Percentiles rank a stretch among this genome's conserved stretches.
phyloP scores from a whole-genome alignment of 345 rosid genomes.

The Bruguiera gymnorhiza region DNA sequence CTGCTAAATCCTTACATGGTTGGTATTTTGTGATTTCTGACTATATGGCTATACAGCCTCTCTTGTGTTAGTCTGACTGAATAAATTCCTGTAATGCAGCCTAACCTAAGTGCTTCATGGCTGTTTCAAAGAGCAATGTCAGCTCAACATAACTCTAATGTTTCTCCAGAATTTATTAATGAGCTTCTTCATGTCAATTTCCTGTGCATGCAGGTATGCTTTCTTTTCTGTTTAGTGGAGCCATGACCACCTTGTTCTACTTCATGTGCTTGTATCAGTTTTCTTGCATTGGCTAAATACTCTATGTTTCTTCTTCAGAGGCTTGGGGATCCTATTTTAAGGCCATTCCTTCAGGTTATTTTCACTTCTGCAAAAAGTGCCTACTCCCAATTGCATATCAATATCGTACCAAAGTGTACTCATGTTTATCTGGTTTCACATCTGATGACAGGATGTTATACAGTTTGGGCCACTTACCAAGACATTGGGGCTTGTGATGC shows the following conservation, averaged over 20 bases:
- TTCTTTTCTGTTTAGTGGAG: background rate
- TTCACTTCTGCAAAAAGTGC: background rate
- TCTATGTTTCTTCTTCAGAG: conserved; percentile 40
- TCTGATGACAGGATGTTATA: conserved; percentile 59
- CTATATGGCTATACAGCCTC: conserved; percentile 1
- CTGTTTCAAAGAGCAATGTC: conserved; percentile 96
- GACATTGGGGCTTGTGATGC: conserved; percentile 92
- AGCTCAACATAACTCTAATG: conserved; percentile 57
- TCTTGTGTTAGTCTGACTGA: conserved; percentile 3
- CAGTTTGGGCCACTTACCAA: conserved; percentile 81
- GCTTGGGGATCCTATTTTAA: conserved; percentile 76
- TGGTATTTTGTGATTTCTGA: conserved; percentile 19
- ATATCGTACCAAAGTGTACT: background rate
- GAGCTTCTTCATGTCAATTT: conserved; percentile 89
- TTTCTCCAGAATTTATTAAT: conserved; percentile 65
- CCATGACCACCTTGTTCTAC: conserved; percentile 2
- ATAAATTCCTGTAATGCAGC: conserved; percentile 35
- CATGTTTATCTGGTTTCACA: conserved; percentile 1
- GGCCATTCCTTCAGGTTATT: conserved; percentile 88
- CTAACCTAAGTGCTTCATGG: conserved; percentile 91
- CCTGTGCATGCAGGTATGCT: conserved; percentile 70
- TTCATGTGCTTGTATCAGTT: background rate
- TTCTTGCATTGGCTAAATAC: conserved; percentile 11
- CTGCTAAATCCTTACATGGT: conserved; percentile 96
- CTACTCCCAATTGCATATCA: background rate